Percentiles rank a stretch among this genome's conserved stretches.
These are phyloP conservation scores for Pogostemon cablin DNA, from an alignment of 257 asterid genomes.

Conservation along the genomic window DNA sequence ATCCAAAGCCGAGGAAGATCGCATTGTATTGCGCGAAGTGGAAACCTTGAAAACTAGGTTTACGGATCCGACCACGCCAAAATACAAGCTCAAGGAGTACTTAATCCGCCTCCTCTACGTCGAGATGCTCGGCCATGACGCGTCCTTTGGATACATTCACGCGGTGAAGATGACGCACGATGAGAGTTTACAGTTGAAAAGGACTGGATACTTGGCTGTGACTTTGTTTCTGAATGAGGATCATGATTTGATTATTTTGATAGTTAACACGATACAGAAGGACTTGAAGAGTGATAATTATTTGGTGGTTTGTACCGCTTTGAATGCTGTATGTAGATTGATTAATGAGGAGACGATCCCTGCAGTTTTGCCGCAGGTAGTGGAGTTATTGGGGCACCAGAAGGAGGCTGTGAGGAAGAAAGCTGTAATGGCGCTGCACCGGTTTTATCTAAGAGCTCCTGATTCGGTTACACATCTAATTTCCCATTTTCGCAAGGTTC, in stretches of 20 bases:
- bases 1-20: slow-evolving; percentile 98
- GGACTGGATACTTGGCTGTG: slow-evolving; percentile 93
- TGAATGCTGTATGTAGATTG: slow-evolving; percentile 90
- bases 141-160: slow-evolving; percentile 93
- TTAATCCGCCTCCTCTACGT: slow-evolving; percentile 78
- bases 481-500: slow-evolving; percentile 89
- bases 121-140: slow-evolving; percentile 98
- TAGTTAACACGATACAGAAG: slow-evolving; percentile 96
- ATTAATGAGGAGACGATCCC: slow-evolving; percentile 98
- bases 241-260: slow-evolving; percentile 90
- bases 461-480: slow-evolving; percentile 81
- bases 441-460: slow-evolving; percentile 83
- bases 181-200: slow-evolving; percentile 67
- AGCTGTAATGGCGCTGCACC: slow-evolving; percentile 96
- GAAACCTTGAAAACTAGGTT: slow-evolving; percentile 76
- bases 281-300: slow-evolving; percentile 91
- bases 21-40: slow-evolving; percentile 86
- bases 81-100: slow-evolving; percentile 88
- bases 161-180: slow-evolving; percentile 99
- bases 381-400: slow-evolving; percentile 75
- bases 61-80: slow-evolving; percentile 75
- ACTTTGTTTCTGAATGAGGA: slow-evolving; percentile 89
- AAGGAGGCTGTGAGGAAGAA: slow-evolving; percentile 96
- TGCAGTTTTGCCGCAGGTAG: slow-evolving; percentile 92
- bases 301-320: slow-evolving; percentile 83